Evolutionary conservation across 2,329 filamentous ascomycete species (phyloP), one percentile per base, ranked within the genome.

Genomic region (Colletotrichum gloeosporioides): DNA sequence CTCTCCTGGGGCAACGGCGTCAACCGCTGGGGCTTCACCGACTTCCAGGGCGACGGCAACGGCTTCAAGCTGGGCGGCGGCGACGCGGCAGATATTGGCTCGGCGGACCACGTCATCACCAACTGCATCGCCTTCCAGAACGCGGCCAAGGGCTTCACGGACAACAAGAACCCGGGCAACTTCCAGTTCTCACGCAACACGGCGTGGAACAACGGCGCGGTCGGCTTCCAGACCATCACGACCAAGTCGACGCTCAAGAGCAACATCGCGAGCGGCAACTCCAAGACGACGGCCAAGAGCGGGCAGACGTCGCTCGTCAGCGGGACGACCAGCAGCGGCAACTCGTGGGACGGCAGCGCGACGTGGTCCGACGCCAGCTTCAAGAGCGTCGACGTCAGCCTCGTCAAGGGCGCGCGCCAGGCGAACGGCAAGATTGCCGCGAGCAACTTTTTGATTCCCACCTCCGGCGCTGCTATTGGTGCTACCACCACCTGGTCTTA

Each of bases 101-200:
- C 86, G 0, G 86, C 86, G 0, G 82, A 86, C 80, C 87, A 89
- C 75, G 81, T 87, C 53, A 78, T 88, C 68, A 83, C 81, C 64
- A 89, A 89, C 82, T 85, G 81, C 77, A 87, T 88, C 29, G 84
- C 87, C 8, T 89, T 88, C 78, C 75, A 80, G 59, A 89, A 89
- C 76, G 82, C 81, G 0, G 83, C 83, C 53, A 87, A 88, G 73
- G 87, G 87, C 1, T 88, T 88, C 80, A 88, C 85, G 10, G 87
- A 89, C 66, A 89, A 89, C 77, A 83, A 82, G 25, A 85, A 88
- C 77, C 82, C 85, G 0, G 87, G 87, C 0, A 82, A 80, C 61
- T 82, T 89, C 61, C 80, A 80, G 4, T 77, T 88, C 39, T 81
- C 82, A 13, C 82, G 86, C 70, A 88, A 87, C 81, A 89, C 87